Conservation (phyloP, 805 yeast species). For the Teunomyces panamensis region DNA sequence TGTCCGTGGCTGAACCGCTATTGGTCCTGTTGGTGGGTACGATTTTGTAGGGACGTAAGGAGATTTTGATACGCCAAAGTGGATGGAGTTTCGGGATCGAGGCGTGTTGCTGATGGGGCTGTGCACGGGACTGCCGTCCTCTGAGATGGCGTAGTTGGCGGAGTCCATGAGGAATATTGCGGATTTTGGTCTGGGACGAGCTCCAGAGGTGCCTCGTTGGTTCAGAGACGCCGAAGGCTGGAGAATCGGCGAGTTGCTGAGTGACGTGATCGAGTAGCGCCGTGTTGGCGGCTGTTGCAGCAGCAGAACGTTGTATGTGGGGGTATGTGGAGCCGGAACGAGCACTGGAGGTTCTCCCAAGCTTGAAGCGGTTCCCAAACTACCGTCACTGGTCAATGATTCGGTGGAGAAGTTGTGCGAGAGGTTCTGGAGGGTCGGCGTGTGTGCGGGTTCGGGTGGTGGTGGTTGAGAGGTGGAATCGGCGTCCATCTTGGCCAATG, state of each 20-base stretch:
- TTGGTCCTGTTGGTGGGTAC: conserved; percentile 20
- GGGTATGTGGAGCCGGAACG: conserved; percentile 9
- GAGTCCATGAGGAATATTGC: conserved; percentile 31
- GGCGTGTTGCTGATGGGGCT: conserved; percentile 16
- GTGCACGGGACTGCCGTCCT: conserved; percentile 21
- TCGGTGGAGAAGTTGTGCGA: conserved; percentile 39
- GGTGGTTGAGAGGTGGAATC: not conserved
- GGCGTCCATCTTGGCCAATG: not conserved
- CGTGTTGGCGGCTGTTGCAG: conserved; percentile 5
- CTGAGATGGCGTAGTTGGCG: conserved; percentile 24
- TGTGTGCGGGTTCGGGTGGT: not conserved
- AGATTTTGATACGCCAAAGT: conserved; percentile 12
- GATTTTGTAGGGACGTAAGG: conserved; percentile 16
- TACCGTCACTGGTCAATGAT: conserved; percentile 12
- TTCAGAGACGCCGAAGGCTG: conserved; percentile 13
- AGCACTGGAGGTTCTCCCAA: conserved; percentile 4
- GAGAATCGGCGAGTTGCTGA: conserved; percentile 19
- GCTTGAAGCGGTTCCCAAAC: not conserved
- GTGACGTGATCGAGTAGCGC: conserved; percentile 11
- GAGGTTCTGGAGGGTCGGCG: conserved; percentile 1
- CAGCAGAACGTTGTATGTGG: conserved; percentile 5
- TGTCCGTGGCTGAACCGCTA: conserved; percentile 14
- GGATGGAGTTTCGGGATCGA: conserved; percentile 19
- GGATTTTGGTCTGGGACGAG: conserved; percentile 33
- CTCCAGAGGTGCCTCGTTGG: conserved; percentile 7